Conservation (phyloP, 441 rosid species). For the Cnidoscolus chayamansa region DNA sequence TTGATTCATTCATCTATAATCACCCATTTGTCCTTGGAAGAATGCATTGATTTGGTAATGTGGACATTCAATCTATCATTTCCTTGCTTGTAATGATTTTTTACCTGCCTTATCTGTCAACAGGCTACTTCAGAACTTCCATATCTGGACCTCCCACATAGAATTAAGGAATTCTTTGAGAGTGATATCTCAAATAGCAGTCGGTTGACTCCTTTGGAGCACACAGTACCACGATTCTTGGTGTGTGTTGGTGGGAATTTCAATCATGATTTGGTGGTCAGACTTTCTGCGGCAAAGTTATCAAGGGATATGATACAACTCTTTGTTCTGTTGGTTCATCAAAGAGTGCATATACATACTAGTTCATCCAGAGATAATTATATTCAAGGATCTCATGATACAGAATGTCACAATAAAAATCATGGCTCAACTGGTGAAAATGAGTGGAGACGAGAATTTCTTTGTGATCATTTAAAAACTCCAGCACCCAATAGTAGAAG, state of each 20-base stretch:
- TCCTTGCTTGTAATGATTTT: background rate
- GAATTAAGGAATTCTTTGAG: constrained; percentile 67
- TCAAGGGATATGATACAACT: constrained; percentile 61
- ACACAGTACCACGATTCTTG: constrained; percentile 56
- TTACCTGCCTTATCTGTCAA: constrained; percentile 11
- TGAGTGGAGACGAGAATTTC: constrained; percentile 30
- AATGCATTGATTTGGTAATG: background rate
- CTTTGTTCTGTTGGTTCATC: constrained; percentile 66
- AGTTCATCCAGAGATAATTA: constrained; percentile 31
- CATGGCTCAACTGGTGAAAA: constrained; percentile 30
- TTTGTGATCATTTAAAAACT: constrained; percentile 39
- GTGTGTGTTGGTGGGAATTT: constrained; percentile 51
- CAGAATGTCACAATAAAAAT: constrained; percentile 23
- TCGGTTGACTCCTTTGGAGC: constrained; percentile 41
- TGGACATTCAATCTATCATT: background rate
- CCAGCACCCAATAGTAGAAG: constrained; percentile 42
- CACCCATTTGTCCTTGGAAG: background rate
- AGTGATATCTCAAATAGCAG: constrained; percentile 42
- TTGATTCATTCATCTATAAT: background rate
- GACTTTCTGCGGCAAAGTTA: constrained; percentile 58
- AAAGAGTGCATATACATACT: constrained; percentile 44
- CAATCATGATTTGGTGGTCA: constrained; percentile 54
- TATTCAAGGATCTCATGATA: constrained; percentile 27
- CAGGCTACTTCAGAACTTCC: constrained; percentile 95
- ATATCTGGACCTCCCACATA: constrained; percentile 48